These are phyloP conservation scores for Venturia carpophila DNA, from an alignment of 2,329 filamentous ascomycete species.

Conservation along the genomic window DNA sequence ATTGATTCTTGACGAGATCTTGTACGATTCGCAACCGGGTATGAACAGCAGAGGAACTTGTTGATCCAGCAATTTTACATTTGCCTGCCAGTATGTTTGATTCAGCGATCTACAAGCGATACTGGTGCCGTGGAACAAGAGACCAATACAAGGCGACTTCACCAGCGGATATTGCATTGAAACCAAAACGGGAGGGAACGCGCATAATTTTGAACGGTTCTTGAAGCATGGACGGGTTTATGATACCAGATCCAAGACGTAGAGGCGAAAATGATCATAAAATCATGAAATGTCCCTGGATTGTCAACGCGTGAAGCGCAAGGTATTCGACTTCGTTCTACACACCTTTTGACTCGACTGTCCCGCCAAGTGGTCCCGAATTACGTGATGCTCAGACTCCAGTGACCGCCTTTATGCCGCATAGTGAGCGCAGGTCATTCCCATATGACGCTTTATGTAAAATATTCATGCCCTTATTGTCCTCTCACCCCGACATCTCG, in stretches of 20 bases:
- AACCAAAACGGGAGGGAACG: background rate
- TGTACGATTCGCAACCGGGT: background rate
- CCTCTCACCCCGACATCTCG: slow-evolving; percentile 23
- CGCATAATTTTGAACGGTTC: background rate
- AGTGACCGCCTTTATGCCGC: background rate
- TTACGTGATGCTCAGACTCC: background rate
- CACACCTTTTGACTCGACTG: slow-evolving; percentile 10
- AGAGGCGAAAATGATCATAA: background rate
- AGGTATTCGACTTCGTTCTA: background rate
- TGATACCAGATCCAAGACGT: background rate
- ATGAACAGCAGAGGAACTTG: background rate
- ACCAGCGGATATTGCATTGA: background rate
- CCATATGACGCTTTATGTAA: background rate
- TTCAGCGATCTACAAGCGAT: background rate
- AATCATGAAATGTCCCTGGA: background rate
- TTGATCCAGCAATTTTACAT: background rate
- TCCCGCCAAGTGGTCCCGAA: background rate
- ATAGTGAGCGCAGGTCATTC: background rate
- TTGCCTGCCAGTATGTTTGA: background rate
- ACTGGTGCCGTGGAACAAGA: background rate
- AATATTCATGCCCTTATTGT: background rate
- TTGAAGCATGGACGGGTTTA: no score
- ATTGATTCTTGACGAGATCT: background rate
- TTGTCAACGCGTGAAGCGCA: slow-evolving; percentile 8
- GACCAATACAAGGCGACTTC: background rate